These are phyloP conservation scores for Ogataea saltuana DNA, from an alignment of 805 yeast species.

Conservation along the genomic window DNA sequence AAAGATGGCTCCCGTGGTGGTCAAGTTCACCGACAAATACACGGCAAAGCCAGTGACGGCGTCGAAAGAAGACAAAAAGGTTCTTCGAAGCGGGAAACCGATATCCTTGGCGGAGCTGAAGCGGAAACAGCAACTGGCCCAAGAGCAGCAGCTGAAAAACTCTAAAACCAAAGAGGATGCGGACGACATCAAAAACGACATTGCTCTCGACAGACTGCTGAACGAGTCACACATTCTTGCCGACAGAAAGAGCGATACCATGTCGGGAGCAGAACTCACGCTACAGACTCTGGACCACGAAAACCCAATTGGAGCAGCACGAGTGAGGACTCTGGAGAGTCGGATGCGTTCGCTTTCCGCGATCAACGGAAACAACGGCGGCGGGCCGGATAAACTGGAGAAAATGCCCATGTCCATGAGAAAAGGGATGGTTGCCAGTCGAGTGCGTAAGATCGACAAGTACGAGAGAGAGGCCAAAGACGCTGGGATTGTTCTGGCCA, in stretches of 20 bases:
- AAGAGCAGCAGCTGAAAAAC: slow-evolving; percentile 28
- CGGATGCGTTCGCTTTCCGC: slow-evolving; percentile 53
- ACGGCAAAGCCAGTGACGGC: slow-evolving; percentile 31
- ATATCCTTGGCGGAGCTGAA: slow-evolving; percentile 45
- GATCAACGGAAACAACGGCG: slow-evolving; percentile 42
- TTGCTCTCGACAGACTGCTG: slow-evolving; percentile 69
- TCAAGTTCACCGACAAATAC: slow-evolving; percentile 45
- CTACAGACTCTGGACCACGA: slow-evolving; percentile 61
- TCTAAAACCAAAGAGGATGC: slow-evolving; percentile 41
- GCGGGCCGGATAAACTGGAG: slow-evolving; percentile 45
- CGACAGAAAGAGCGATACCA: slow-evolving; percentile 35
- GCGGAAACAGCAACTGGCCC: slow-evolving; percentile 38
- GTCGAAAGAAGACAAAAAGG: slow-evolving; percentile 50
- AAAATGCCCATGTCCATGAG: slow-evolving; percentile 89
- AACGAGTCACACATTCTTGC: slow-evolving; percentile 70
- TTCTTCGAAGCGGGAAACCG: slow-evolving; percentile 62
- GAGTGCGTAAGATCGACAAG: slow-evolving; percentile 50
- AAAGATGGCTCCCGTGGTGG: slow-evolving; percentile 44
- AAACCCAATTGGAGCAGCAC: slow-evolving; percentile 66
- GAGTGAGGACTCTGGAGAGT: slow-evolving; percentile 61
- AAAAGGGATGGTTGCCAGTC: slow-evolving; percentile 73
- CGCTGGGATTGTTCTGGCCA: slow-evolving; percentile 86
- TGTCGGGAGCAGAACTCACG: slow-evolving; percentile 70
- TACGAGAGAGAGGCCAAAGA: slow-evolving; percentile 80
- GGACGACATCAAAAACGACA: slow-evolving; percentile 64